Percentiles rank a stretch among this genome's conserved stretches.
Conservation (phyloP, 2,329 filamentous ascomycete genomes). For the Fusarium sp. region DNA sequence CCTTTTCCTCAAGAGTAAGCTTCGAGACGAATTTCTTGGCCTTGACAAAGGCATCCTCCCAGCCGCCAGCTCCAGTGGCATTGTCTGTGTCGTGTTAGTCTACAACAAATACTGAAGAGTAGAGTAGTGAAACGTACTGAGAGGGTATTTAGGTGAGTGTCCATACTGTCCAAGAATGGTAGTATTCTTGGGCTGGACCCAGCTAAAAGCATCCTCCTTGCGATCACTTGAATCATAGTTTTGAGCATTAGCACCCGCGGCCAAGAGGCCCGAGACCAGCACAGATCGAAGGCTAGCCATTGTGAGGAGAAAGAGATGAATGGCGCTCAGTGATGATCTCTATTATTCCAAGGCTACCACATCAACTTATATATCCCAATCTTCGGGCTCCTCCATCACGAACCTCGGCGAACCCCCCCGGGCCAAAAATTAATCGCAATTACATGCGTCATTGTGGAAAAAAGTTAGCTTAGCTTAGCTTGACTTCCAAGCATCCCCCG, state of each 20-base stretch:
- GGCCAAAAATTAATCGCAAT: background rate
- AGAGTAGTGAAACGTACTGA: constrained; percentile 50
- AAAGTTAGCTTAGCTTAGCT: constrained; percentile 1
- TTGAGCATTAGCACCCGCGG: constrained; percentile 47
- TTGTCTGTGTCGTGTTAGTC: constrained; percentile 51
- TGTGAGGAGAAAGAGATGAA: constrained; percentile 15
- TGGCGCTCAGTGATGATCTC: constrained; percentile 18
- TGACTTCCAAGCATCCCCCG: background rate
- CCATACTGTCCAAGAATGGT: constrained; percentile 58
- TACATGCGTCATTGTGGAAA: constrained; percentile 35
- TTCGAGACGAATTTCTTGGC: constrained; percentile 52
- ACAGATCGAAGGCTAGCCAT: constrained; percentile 45
- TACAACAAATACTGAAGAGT: background rate
- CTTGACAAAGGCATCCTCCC: constrained; percentile 55
- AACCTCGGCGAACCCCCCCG: constrained; percentile 7
- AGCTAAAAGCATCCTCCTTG: constrained; percentile 52
- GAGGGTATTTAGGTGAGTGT: constrained; percentile 55
- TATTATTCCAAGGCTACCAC: background rate
- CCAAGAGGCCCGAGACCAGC: constrained; percentile 57
- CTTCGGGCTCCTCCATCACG: constrained; percentile 1
- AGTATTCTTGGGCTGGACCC: constrained; percentile 58
- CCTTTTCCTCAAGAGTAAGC: constrained; percentile 51
- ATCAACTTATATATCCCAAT: constrained; percentile 34
- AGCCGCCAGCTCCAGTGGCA: constrained; percentile 54
- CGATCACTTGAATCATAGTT: constrained; percentile 44